A percentile compares a stretch with the other conserved stretches of the same genome.
phyloP scores from a whole-genome alignment of 257 asterid genomes.

The Ligustrum vulgare region DNA sequence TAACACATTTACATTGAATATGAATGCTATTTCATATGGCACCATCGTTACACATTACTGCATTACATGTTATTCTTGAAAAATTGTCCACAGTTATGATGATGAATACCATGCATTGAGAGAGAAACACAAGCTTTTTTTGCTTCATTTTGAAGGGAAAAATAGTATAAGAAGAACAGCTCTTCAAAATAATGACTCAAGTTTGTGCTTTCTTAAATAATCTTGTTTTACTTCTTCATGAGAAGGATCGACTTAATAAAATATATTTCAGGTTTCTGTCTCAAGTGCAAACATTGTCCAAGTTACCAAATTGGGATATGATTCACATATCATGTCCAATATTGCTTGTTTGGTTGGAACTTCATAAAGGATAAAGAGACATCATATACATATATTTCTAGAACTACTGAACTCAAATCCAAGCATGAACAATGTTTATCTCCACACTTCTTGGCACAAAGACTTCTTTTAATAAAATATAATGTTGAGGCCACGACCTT shows the following conservation, averaged over 20 bases:
- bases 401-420: not conserved
- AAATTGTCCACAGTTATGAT: not conserved
- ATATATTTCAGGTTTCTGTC: not conserved
- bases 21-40: too few relatives aligned
- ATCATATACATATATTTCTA: not conserved
- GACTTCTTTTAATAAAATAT: conserved; percentile 16
- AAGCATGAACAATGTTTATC: conserved; percentile 9
- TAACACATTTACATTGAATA: too few relatives aligned
- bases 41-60: too few relatives aligned
- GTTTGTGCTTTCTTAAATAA: not conserved
- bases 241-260: not conserved
- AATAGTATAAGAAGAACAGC: not conserved
- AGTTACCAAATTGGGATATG: not conserved
- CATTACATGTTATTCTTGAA: too few relatives aligned
- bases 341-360: not conserved
- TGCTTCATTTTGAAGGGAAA: not conserved
- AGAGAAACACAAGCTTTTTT: not conserved
- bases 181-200: conserved; percentile 2
- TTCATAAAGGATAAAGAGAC: not conserved
- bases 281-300: conserved; percentile 3
- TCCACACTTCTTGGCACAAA: not conserved
- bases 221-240: not conserved
- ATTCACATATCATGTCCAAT: not conserved
- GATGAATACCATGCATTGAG: not conserved
- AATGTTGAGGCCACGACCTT: conserved; percentile 8